Base-by-base conservation (phyloP, 2,329 filamentous ascomycete genomes). In the Biscogniauxia marginata region DNA sequence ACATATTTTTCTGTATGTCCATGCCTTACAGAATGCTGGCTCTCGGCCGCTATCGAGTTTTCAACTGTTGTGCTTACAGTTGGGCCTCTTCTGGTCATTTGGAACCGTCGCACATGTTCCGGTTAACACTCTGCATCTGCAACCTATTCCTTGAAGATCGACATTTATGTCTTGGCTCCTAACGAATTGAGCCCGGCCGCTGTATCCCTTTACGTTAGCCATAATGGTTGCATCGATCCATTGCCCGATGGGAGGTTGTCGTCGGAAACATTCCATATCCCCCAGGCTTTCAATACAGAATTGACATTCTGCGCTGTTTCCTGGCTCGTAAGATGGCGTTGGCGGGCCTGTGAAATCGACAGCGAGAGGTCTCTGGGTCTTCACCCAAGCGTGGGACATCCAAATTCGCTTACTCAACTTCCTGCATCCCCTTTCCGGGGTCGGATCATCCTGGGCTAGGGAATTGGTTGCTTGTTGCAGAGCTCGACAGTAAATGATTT, bases 201-300 rank as follows among this genome's bases (percentile, higher is more conserved):
- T 65, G 44, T 67, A 68, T 11, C 61, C 67, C 53, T 66, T 67
- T 3, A 64, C 63, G 20, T 68, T 68, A 22, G 66, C 65, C 64
- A 66, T 66, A 11, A 68, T 66, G 3, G 66, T 67, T 19, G 56
- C 60, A 7, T 68, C 65, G 30, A 61, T 56, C 65, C 67, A 68
- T 44, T 54, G 53, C 9, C 66, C 65, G 45, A 68, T 63, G 0
- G 66, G 64, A 18, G 66, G 63, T 18, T 65, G 66, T 23, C 64
- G 61, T 21, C 63, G 62, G 24, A 61, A 68, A 46, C 61, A 63
- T 50, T 67, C 65, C 63, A 67, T 65, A 13, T 63, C 62, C 13
- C 52, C 58, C 3, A 69, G 54, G 52, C 62, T 52, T 52, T 50
- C 53, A 16, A 59, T 56, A 30, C 65, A 65, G 51, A 63, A 69